Evolutionary conservation across 2,329 filamentous ascomycete genomes (phyloP).

Genomic region (Cordyceps farinosa): DNA sequence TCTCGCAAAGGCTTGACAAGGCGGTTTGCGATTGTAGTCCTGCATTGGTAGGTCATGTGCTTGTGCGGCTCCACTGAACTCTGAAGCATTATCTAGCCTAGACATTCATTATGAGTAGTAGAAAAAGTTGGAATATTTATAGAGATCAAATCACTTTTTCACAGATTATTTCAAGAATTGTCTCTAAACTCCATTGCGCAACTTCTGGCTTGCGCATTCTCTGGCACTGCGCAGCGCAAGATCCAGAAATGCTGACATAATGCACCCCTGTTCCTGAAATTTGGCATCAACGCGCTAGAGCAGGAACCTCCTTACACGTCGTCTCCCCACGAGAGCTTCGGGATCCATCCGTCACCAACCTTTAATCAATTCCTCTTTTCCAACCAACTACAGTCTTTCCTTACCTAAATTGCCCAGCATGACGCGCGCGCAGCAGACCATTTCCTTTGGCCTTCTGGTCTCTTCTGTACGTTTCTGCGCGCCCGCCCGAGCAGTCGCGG

Average conservation of each 20-base stretch:
- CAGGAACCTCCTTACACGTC: constrained; percentile 14
- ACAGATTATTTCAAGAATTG: neutral
- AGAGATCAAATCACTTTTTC: too few species aligned
- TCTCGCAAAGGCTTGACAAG: too few species aligned
- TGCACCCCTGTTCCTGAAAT: constrained; percentile 15
- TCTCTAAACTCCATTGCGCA: neutral
- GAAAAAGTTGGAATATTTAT: too few species aligned
- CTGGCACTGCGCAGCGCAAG: neutral
- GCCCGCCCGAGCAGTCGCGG: neutral
- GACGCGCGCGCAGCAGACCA: constrained; percentile 91
- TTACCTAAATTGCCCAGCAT: constrained; percentile 51
- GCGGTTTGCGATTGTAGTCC: too few species aligned
- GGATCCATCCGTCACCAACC: constrained; percentile 2
- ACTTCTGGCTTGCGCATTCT: neutral
- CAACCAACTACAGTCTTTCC: constrained; percentile 18
- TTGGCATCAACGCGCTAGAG: constrained; percentile 17
- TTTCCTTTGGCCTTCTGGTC: constrained; percentile 81
- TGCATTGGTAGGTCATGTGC: too few species aligned
- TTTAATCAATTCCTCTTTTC: neutral
- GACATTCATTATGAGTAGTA: too few species aligned
- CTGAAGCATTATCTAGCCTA: too few species aligned
- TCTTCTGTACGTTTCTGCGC: constrained; percentile 64
- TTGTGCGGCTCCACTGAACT: too few species aligned
- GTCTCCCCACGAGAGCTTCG: constrained; percentile 1
- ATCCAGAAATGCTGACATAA: constrained; percentile 16